Evolutionary conservation across 306 rosid species (phyloP).

Genomic region (Malus orientalis): DNA sequence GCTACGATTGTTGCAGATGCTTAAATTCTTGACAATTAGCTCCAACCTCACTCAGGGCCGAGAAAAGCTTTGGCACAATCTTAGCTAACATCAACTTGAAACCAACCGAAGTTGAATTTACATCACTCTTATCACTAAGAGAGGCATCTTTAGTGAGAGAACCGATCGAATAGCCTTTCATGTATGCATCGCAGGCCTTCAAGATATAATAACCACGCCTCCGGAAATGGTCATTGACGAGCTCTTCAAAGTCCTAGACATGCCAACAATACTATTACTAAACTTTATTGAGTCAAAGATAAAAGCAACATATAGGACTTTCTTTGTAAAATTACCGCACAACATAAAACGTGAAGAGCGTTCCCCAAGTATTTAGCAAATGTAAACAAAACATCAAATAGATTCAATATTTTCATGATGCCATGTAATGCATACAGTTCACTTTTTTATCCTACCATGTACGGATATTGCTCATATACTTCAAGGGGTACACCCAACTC

Average conservation of each 20-base stretch:
- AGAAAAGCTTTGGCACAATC: constrained; percentile 73
- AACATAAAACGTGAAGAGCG: background rate
- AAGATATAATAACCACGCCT: constrained; percentile 83
- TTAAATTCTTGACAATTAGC: constrained; percentile 78
- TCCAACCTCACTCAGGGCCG: constrained; percentile 57
- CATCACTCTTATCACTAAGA: constrained; percentile 41
- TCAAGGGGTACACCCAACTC: background rate
- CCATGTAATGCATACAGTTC: background rate
- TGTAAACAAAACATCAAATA: background rate
- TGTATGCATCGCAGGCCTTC: constrained; percentile 90
- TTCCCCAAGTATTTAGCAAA: background rate
- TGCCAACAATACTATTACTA: constrained; percentile 9
- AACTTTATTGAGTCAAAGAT: background rate
- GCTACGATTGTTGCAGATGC: constrained; percentile 65
- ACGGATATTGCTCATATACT: background rate
- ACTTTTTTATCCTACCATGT: background rate
- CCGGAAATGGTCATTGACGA: constrained; percentile 72
- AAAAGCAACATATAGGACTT: background rate
- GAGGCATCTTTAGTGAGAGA: constrained; percentile 66
- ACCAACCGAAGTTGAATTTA: constrained; percentile 83
- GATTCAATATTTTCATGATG: background rate
- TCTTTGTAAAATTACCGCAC: background rate
- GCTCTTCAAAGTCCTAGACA: constrained; percentile 74
- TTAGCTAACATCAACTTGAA: constrained; percentile 92
- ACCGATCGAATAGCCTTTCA: constrained; percentile 87